A percentile compares a stretch with the other conserved stretches of the same genome.
Conservation (phyloP, 495 filamentous ascomycete species). For the Talaromyces proteolyticus region DNA sequence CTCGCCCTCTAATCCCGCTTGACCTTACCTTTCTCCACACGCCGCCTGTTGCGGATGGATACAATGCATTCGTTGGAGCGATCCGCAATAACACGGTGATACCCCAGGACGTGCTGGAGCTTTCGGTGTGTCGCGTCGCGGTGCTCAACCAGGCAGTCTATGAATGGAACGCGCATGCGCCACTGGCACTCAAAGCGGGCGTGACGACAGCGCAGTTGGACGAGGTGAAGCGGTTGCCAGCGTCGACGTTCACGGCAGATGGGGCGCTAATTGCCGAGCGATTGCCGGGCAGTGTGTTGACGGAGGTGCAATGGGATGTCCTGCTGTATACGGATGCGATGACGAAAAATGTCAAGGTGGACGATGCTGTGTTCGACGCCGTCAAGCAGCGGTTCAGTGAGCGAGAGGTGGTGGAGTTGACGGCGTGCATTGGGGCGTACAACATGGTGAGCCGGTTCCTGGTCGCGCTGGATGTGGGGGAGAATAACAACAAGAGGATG, state of each 20-base stretch:
- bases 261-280: not conserved
- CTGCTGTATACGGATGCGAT: conserved; percentile 26
- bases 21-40: conserved; percentile 72
- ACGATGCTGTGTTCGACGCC: conserved; percentile 54
- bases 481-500: conserved; percentile 35
- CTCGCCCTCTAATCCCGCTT: conserved; percentile 59
- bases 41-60: conserved; percentile 67
- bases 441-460: conserved; percentile 73
- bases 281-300: conserved; percentile 10
- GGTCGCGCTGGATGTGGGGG: conserved; percentile 66
- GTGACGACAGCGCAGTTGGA: conserved; percentile 12
- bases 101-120: conserved; percentile 54
- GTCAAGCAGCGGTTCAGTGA: conserved; percentile 56
- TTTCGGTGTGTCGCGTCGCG: conserved; percentile 71
- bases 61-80: conserved; percentile 74
- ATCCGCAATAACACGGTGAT: conserved; percentile 62
- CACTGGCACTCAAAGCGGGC: conserved; percentile 41
- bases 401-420: conserved; percentile 63
- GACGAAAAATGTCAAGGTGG: conserved; percentile 44
- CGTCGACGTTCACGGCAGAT: not conserved
- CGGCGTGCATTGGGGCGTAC: conserved; percentile 62
- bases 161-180: conserved; percentile 75
- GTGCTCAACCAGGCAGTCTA: conserved; percentile 68
- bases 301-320: conserved; percentile 54
- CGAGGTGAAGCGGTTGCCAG: conserved; percentile 7